A percentile compares a stretch with the other conserved stretches of the same genome.
These are phyloP conservation scores for Penicillium sp. DNA, from an alignment of 2,329 filamentous ascomycete species.

Conservation along the genomic window DNA sequence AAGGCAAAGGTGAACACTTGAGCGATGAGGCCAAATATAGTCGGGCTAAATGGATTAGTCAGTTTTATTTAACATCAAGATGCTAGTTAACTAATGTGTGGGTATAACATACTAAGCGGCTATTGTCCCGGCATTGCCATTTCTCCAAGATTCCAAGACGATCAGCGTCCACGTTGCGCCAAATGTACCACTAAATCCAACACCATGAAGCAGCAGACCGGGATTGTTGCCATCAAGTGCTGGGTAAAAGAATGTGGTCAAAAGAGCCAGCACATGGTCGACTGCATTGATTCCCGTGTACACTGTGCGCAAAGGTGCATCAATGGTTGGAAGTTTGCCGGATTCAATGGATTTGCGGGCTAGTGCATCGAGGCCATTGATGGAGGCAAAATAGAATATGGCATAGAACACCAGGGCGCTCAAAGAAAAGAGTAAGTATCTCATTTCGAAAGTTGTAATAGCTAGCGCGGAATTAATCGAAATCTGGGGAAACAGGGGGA, in stretches of 20 bases:
- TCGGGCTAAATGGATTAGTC: constrained; percentile 26
- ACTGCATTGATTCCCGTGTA: constrained; percentile 37
- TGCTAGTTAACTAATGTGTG: not conserved
- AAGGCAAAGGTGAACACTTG: constrained; percentile 48
- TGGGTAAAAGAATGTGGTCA: constrained; percentile 43
- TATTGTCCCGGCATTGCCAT: constrained; percentile 43
- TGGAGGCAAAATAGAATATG: constrained; percentile 34
- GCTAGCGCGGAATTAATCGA: too few species aligned
- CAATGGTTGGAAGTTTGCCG: constrained; percentile 26
- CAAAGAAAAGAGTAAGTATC: constrained; percentile 30
- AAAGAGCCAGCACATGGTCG: constrained; percentile 31
- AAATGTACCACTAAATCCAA: constrained; percentile 43
- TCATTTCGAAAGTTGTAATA: constrained; percentile 14
- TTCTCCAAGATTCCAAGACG: constrained; percentile 46
- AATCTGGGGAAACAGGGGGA: too few species aligned
- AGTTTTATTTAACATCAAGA: constrained; percentile 12
- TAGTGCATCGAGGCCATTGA: constrained; percentile 31
- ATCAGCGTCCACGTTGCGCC: constrained; percentile 45
- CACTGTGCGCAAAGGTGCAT: constrained; percentile 30
- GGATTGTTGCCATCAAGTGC: constrained; percentile 39
- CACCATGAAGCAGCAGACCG: constrained; percentile 35
- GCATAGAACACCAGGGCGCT: constrained; percentile 33
- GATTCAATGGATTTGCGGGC: constrained; percentile 20
- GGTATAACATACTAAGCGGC: constrained; percentile 42
- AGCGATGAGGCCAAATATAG: constrained; percentile 41